Evolutionary conservation across 2,329 filamentous ascomycete genomes (phyloP).

Genomic region (Claviceps maximensis): DNA sequence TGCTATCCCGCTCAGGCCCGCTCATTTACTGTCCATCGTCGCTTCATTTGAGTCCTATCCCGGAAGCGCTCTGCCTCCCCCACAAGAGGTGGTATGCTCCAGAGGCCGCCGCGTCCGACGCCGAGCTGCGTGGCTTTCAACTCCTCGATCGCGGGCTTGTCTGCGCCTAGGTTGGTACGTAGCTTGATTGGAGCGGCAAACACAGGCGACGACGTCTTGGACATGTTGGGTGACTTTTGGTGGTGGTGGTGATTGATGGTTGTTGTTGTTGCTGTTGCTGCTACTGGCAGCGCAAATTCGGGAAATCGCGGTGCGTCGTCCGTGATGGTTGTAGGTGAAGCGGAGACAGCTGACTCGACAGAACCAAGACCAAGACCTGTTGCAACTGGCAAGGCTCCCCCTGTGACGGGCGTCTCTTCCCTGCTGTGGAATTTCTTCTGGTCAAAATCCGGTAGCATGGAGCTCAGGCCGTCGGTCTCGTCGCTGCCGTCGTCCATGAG

Average conservation of each 20-base stretch:
- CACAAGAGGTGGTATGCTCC: constrained; percentile 30
- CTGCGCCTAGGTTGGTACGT: constrained; percentile 18
- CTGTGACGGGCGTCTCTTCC: not conserved
- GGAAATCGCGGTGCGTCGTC: constrained; percentile 7
- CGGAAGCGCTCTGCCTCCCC: constrained; percentile 32
- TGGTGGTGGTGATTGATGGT: not conserved
- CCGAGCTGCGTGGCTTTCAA: constrained; percentile 22
- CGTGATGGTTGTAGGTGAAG: not conserved
- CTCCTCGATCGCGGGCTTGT: constrained; percentile 18
- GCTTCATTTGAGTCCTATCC: constrained; percentile 33
- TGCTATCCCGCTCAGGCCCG: constrained; percentile 12
- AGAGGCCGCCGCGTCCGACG: constrained; percentile 28
- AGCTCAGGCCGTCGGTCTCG: constrained; percentile 34
- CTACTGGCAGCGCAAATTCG: constrained; percentile 4
- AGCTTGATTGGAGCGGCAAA: constrained; percentile 25
- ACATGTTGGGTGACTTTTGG: constrained; percentile 3
- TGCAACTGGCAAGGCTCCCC: not conserved
- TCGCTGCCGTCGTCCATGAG: constrained; percentile 33
- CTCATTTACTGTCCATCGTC: constrained; percentile 44
- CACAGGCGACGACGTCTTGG: constrained; percentile 13
- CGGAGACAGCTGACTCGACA: not conserved
- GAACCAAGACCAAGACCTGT: not conserved
- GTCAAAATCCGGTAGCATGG: constrained; percentile 39
- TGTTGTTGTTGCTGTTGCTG: not conserved
- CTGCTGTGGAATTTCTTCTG: constrained; percentile 19